Base-by-base conservation (phyloP, 768 basidiomycete species). In the Mycena floridula region DNA sequence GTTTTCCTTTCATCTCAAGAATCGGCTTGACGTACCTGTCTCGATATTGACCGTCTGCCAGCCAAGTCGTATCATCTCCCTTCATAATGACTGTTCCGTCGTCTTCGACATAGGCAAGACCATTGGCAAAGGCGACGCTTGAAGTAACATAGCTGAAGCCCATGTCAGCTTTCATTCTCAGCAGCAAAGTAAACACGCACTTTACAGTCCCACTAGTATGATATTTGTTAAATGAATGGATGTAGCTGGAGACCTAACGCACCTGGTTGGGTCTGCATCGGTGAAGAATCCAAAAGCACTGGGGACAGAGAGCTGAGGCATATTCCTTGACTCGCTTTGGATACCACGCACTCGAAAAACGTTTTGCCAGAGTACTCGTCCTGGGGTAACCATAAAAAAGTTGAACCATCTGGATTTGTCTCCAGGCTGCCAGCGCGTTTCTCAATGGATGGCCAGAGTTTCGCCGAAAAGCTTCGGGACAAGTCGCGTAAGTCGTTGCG, bases 301-400 rank as follows among this genome's bases (percentile, higher is more conserved):
- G 53, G 4, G 5, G 18, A 22, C 6, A 27, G 47, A 27, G 43
- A 7, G 16, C 30, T 39, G n/a, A 3, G n/a, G n/a, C n/a, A n/a
- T n/a, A n/a, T n/a, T n/a, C n/a, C n/a, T n/a, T n/a, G n/a, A n/a
- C n/a, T n/a, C n/a, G n/a, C n/a, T n/a, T n/a, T n/a, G n/a, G n/a
- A n/a, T n/a, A n/a, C n/a, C 38, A 60, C 60, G 61, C 68, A 87
- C 86, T 86, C 74, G 57, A 86, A 88, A 61, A 89, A 89, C 0
- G 65, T 75, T 43, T 69, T 51, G 12, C 86, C 85, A 36, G 74
- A 69, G 55, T 82, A 87, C 4, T 73, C 76, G 55, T 85, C 84
- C 61, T 85, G 58, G 9, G 76, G 73, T 12, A 84, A 63, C 85
- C 85, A 89, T 5, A 86, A 55, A 51, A 76, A 79, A 6, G 61